phyloP scores from a whole-genome alignment of 495 filamentous ascomycete species.

The Aspergillus saccharolyticus region DNA sequence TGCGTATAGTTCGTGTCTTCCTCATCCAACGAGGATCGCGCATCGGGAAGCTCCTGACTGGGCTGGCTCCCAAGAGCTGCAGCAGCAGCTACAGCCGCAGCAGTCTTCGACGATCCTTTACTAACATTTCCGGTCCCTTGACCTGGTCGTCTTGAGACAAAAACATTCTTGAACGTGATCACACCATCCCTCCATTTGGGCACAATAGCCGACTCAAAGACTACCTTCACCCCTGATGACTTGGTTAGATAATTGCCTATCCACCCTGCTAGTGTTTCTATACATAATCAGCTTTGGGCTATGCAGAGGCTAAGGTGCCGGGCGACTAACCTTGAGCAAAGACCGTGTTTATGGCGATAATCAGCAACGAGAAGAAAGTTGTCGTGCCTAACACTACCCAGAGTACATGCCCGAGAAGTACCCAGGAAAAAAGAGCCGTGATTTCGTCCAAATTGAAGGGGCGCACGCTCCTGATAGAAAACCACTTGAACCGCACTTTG shows the following conservation, averaged over 20 bases:
- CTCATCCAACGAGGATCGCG: conserved; percentile 40
- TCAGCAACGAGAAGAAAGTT: conserved; percentile 89
- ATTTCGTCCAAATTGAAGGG: conserved; percentile 96
- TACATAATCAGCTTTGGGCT: conserved; percentile 15
- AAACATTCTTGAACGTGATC: conserved; percentile 95
- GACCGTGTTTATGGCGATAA: conserved; percentile 89
- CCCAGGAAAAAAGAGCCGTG: conserved; percentile 91
- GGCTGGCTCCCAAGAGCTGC: conserved; percentile 49
- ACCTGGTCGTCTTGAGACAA: conserved; percentile 86
- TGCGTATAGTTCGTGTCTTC: conserved; percentile 97
- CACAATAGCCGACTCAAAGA: conserved; percentile 97
- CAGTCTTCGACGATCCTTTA: conserved; percentile 84
- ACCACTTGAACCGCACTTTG: conserved; percentile 94
- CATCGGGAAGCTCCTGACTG: conserved; percentile 18
- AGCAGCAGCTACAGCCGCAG: conserved; percentile 80
- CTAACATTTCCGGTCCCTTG: conserved; percentile 71
- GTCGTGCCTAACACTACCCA: conserved; percentile 96
- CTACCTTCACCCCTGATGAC: conserved; percentile 89
- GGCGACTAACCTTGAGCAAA: conserved; percentile 74
- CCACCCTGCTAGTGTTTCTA: conserved; percentile 89
- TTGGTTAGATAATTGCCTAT: conserved; percentile 93
- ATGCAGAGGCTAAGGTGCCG: neutral
- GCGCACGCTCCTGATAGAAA: conserved; percentile 88
- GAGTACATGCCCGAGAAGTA: conserved; percentile 84
- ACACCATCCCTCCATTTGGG: conserved; percentile 91